Evolutionary conservation across 805 yeast genomes (phyloP).

Genomic region (Myxozyma mucilagina): DNA sequence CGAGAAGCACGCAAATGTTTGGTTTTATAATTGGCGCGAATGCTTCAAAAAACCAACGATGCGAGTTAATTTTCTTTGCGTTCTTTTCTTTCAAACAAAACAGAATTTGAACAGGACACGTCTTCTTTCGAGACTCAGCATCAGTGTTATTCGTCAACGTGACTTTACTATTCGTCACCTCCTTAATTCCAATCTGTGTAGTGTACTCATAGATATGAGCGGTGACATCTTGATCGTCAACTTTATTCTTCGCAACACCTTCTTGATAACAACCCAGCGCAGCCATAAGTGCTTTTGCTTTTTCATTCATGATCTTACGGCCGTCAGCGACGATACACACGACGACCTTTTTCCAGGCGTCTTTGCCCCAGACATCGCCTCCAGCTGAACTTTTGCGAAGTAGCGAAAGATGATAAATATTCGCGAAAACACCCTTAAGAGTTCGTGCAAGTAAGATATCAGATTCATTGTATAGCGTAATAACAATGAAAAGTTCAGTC

Average conservation of each 20-base stretch:
- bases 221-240: conserved; percentile 76
- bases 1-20: conserved; percentile 56
- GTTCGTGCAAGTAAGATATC: conserved; percentile 82
- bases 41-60: conserved; percentile 70
- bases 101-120: conserved; percentile 63
- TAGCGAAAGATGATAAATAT: conserved; percentile 72
- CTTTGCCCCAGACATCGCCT: conserved; percentile 73
- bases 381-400: conserved; percentile 56
- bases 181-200: conserved; percentile 80
- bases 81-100: conserved; percentile 63
- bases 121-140: conserved; percentile 46
- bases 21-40: conserved; percentile 59
- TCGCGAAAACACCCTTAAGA: conserved; percentile 85
- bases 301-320: conserved; percentile 74
- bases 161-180: conserved; percentile 55
- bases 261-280: conserved; percentile 92
- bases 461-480: conserved; percentile 89
- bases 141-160: conserved; percentile 44
- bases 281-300: conserved; percentile 76
- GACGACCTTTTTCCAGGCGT: conserved; percentile 91
- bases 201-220: conserved; percentile 94
- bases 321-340: conserved; percentile 92
- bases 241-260: conserved; percentile 89
- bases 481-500: conserved; percentile 81
- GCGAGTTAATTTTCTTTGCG: conserved; percentile 65